phyloP scores from a whole-genome alignment of 306 rosid genomes.

The Dalbergia cultrata region DNA sequence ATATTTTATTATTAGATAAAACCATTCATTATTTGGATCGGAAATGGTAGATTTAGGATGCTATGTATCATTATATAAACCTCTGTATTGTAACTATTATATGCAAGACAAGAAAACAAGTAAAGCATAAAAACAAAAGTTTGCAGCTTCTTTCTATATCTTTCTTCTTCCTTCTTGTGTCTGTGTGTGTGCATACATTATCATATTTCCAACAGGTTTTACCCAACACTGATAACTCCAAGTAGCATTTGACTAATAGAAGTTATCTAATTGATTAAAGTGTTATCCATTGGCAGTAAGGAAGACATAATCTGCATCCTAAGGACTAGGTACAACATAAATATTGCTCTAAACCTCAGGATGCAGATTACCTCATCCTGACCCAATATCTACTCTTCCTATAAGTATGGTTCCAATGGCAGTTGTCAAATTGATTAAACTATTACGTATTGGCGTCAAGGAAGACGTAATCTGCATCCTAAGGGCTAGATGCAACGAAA shows the following conservation, averaged over 20 bases:
- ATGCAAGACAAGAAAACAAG: no score
- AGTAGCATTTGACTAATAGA: background rate
- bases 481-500: slow-evolving; percentile 12
- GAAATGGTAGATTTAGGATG: no score
- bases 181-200: no score
- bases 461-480: slow-evolving; percentile 40
- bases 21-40: no score
- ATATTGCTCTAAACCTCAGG: slow-evolving; percentile 58
- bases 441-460: slow-evolving; percentile 20
- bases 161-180: no score
- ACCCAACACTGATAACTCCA: background rate
- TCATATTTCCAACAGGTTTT: no score
- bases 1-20: no score
- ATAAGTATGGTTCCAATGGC: background rate
- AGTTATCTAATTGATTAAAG: slow-evolving; percentile 28
- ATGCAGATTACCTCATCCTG: slow-evolving; percentile 46
- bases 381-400: slow-evolving; percentile 9
- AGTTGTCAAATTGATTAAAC: slow-evolving; percentile 21
- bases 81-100: no score
- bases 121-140: no score
- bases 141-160: no score
- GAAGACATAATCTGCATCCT: slow-evolving; percentile 41
- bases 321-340: slow-evolving; percentile 2
- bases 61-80: no score
- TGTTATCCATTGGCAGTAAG: slow-evolving; percentile 38